Evolutionary conservation across 257 asterid species (phyloP).

Genomic region (Gentiana straminea): DNA sequence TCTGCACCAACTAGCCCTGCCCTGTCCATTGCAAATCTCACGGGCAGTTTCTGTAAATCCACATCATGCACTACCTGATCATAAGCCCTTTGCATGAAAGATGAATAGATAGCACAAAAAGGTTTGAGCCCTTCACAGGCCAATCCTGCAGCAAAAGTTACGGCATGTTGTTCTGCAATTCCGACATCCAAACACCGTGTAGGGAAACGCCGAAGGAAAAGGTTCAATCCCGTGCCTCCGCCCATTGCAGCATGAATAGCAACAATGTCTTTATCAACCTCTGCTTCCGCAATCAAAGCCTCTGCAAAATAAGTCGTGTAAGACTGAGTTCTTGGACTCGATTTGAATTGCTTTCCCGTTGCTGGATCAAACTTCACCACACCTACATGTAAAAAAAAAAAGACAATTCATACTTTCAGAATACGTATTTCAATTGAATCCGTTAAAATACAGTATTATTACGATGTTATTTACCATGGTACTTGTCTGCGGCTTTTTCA

Average conservation of each 20-base stretch:
- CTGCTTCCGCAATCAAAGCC: constrained; percentile 93
- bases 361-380: constrained; percentile 91
- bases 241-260: constrained; percentile 99
- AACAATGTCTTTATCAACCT: constrained; percentile 66
- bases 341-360: constrained; percentile 78
- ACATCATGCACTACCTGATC: constrained; percentile 99
- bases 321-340: constrained; percentile 67
- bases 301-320: constrained; percentile 92
- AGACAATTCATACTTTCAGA: not conserved
- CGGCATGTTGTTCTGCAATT: constrained; percentile 95
- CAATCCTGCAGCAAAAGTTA: constrained; percentile 96
- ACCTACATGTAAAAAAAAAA: constrained; percentile 28
- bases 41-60: constrained; percentile 94
- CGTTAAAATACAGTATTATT: not conserved
- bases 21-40: constrained; percentile 91
- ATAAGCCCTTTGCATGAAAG: constrained; percentile 86
- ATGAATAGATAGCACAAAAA: constrained; percentile 81
- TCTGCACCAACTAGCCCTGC: constrained; percentile 96
- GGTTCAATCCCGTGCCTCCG: constrained; percentile 91
- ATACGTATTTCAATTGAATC: too few relatives aligned
- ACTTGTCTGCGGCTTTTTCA: constrained; percentile 89
- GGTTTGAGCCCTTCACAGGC: constrained; percentile 97
- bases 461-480: constrained; percentile 47
- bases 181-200: constrained; percentile 84
- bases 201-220: constrained; percentile 82